phyloP scores from a whole-genome alignment of 495 filamentous ascomycete species.

The Aspergillus leporis region DNA sequence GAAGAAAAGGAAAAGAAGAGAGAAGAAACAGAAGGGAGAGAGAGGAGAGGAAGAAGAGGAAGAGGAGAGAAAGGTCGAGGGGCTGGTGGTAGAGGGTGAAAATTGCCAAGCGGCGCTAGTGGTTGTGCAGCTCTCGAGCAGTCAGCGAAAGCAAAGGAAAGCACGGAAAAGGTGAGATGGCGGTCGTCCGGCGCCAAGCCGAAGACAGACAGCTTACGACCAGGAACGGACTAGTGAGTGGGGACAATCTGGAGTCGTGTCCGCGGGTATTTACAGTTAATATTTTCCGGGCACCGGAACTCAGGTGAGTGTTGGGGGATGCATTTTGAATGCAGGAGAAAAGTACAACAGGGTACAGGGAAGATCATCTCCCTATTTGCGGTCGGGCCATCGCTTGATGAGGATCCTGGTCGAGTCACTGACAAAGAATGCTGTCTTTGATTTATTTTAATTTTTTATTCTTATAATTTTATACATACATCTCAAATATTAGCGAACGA shows the following conservation, averaged over 20 bases:
- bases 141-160: slow-evolving; percentile 34
- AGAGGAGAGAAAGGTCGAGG: slow-evolving; percentile 45
- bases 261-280: slow-evolving; percentile 33
- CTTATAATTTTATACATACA: not conserved
- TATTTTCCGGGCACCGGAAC: slow-evolving; percentile 27
- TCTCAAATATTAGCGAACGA: not conserved
- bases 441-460: not conserved
- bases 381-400: not conserved
- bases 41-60: slow-evolving; percentile 19
- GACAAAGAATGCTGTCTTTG: not conserved
- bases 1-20: slow-evolving; percentile 25
- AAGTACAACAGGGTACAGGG: slow-evolving; percentile 5
- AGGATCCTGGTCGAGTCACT: not conserved
- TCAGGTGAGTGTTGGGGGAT: slow-evolving; percentile 10
- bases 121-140: slow-evolving; percentile 48
- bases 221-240: slow-evolving; percentile 43
- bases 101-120: slow-evolving; percentile 50
- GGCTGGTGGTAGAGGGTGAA: slow-evolving; percentile 49
- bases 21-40: slow-evolving; percentile 16
- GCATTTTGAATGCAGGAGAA: slow-evolving; percentile 10
- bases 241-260: slow-evolving; percentile 43
- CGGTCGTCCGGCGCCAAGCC: slow-evolving; percentile 27
- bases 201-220: slow-evolving; percentile 24
- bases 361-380: not conserved
- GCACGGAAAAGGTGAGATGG: slow-evolving; percentile 34